Evolutionary conservation across 129 eudicot species (phyloP).

Genomic region (Artemisia annua): DNA sequence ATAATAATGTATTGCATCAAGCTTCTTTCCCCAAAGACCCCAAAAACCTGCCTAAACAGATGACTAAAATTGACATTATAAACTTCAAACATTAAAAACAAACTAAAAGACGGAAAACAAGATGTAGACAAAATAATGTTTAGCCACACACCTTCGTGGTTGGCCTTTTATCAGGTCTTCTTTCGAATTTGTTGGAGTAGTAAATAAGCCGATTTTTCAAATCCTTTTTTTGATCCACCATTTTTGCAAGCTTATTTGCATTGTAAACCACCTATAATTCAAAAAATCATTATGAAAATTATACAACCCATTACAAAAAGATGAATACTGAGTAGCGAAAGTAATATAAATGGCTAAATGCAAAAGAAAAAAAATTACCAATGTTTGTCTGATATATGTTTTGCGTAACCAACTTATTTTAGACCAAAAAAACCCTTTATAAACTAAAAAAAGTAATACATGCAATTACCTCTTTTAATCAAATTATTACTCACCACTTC

Average conservation of each 20-base stretch:
- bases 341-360: no score
- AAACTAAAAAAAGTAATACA: not conserved
- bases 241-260: conserved; percentile 79
- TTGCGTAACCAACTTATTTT: not conserved
- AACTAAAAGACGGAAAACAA: not conserved
- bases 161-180: conserved; percentile 57
- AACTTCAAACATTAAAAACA: not conserved
- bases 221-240: conserved; percentile 73
- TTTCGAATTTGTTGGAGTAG: conserved; percentile 73
- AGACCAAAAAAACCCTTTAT: not conserved
- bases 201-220: conserved; percentile 69
- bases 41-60: conserved; percentile 94
- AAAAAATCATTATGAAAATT: not conserved
- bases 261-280: conserved; percentile 71
- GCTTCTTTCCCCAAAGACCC: conserved; percentile 84
- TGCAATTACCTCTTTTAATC: not conserved
- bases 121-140: not conserved
- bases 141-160: conserved; percentile 63
- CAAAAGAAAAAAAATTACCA: no score
- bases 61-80: conserved; percentile 27
- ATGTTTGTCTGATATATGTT: no score
- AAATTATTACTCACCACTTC: not conserved
- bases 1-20: conserved; percentile 87
- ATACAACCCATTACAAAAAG: not conserved
- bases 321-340: conserved; percentile 6